Conservation (phyloP, 495 filamentous ascomycete genomes). For the Penicillium diatomitis region DNA sequence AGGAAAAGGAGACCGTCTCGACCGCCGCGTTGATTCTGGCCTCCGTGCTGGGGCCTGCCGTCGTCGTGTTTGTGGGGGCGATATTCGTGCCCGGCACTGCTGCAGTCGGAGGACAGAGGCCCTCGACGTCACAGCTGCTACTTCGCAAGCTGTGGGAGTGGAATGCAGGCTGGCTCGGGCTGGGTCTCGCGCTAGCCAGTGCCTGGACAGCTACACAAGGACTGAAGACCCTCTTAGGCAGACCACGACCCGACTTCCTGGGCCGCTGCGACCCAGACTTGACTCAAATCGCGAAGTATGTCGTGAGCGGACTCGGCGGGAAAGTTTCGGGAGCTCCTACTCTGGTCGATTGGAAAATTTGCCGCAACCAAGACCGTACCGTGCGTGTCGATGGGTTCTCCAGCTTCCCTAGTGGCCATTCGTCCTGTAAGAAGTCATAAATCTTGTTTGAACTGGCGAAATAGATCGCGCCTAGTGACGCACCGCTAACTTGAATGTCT, state of each 20-base stretch:
- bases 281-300: constrained; percentile 26
- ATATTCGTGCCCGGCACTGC: constrained; percentile 41
- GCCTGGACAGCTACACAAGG: constrained; percentile 52
- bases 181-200: constrained; percentile 46
- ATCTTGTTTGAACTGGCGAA: no score
- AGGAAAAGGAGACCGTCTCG: constrained; percentile 45
- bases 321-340: constrained; percentile 33
- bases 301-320: constrained; percentile 43
- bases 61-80: constrained; percentile 40
- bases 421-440: constrained; percentile 44
- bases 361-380: constrained; percentile 29
- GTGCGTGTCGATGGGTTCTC: constrained; percentile 51
- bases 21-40: constrained; percentile 40
- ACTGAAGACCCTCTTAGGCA: constrained; percentile 55
- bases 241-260: constrained; percentile 56
- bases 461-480: no score
- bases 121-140: constrained; percentile 21
- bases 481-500: not conserved
- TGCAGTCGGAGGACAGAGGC: constrained; percentile 6
- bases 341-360: constrained; percentile 46
- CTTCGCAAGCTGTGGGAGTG: constrained; percentile 46
- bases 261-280: constrained; percentile 51
- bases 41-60: constrained; percentile 42
- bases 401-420: constrained; percentile 60
- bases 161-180: constrained; percentile 56